A percentile compares a stretch with the other conserved stretches of the same genome.
These are phyloP conservation scores for Phytophthora agathidicida DNA, from an alignment of 352 stramenopile genomes.

Conservation along the genomic window DNA sequence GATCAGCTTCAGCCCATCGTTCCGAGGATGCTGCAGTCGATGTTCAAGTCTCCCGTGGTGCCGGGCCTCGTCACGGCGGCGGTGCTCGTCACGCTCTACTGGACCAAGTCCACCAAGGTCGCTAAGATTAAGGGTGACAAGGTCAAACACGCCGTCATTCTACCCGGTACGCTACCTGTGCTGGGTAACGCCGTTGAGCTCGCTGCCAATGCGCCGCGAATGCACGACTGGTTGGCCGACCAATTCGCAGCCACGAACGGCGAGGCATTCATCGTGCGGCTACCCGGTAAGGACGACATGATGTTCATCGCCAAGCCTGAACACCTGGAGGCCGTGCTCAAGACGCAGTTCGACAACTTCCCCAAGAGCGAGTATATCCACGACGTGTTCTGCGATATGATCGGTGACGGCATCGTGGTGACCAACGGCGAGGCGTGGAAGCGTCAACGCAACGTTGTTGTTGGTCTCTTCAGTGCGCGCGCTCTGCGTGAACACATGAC, in stretches of 20 bases:
- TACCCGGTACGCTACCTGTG: conserved; percentile 43
- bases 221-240: conserved; percentile 53
- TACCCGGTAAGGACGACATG: conserved; percentile 47
- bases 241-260: conserved; percentile 42
- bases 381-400: conserved; percentile 45
- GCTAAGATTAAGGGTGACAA: conserved; percentile 22
- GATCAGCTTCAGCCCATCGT: background rate
- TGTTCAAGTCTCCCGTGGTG: conserved; percentile 30
- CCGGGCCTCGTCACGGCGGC: conserved; percentile 31
- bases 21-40: conserved; percentile 27
- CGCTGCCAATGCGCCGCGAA: conserved; percentile 30
- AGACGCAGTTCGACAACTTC: conserved; percentile 58
- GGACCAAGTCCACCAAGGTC: conserved; percentile 20
- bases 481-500: conserved; percentile 48
- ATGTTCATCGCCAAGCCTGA: conserved; percentile 53
- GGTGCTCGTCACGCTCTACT: conserved; percentile 30
- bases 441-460: conserved; percentile 43
- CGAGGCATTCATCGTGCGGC: conserved; percentile 37
- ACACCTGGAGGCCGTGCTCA: conserved; percentile 58
- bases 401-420: conserved; percentile 53
- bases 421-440: conserved; percentile 48
- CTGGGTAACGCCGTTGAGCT: conserved; percentile 53
- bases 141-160: conserved; percentile 26
- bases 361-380: conserved; percentile 50
- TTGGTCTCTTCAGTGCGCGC: conserved; percentile 48